Conservation (phyloP, 768 basidiomycete species). For the Hemileccinum rubropunctum region DNA sequence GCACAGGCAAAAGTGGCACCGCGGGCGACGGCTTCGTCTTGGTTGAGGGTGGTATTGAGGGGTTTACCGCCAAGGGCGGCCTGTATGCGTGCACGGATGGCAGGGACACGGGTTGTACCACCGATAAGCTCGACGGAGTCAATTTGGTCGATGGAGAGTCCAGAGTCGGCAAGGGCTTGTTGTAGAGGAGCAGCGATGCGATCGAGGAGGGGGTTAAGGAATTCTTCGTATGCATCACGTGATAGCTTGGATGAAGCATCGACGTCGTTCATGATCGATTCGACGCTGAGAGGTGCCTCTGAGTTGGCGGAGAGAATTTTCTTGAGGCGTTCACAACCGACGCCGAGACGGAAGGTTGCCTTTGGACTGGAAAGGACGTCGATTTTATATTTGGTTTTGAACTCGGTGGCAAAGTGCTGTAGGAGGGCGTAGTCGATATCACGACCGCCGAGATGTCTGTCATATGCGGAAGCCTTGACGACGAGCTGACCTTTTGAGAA, state of each 20-base stretch:
- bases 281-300: constrained; percentile 87
- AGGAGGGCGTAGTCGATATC: constrained; percentile 94
- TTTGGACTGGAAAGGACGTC: constrained; percentile 91
- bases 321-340: constrained; percentile 92
- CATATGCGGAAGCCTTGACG: constrained; percentile 87
- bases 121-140: constrained; percentile 92
- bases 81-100: constrained; percentile 86
- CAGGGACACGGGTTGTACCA: constrained; percentile 89
- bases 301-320: constrained; percentile 94
- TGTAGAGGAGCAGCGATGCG: constrained; percentile 75
- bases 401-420: constrained; percentile 84
- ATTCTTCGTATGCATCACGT: constrained; percentile 78
- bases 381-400: constrained; percentile 97
- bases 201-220: constrained; percentile 73
- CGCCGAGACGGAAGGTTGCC: constrained; percentile 85
- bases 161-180: constrained; percentile 76
- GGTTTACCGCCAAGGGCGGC: constrained; percentile 76
- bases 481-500: constrained; percentile 92
- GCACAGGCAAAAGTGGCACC: constrained; percentile 97
- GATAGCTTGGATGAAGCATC: constrained; percentile 85
- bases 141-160: constrained; percentile 79
- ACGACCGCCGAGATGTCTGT: constrained; percentile 91
- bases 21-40: constrained; percentile 95
- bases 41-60: constrained; percentile 93
- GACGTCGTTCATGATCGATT: constrained; percentile 94